These are phyloP conservation scores for Arabis hirsuta DNA, from an alignment of 345 rosid species.

Conservation along the genomic window DNA sequence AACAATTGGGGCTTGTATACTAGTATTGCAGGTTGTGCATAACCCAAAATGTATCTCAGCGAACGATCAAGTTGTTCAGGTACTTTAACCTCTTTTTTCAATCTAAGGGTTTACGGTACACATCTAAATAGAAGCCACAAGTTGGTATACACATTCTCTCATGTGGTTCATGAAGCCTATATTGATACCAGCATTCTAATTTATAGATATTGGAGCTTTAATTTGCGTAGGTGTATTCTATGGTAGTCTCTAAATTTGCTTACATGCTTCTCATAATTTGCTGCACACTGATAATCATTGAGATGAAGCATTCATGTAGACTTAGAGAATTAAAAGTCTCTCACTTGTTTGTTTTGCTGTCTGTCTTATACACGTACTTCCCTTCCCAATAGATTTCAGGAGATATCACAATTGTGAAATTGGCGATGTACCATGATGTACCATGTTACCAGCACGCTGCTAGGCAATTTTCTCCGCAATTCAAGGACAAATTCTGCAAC, in stretches of 20 bases:
- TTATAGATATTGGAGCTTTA: neutral
- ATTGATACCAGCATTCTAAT: neutral
- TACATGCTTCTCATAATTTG: neutral
- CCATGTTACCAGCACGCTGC: conserved; percentile 56
- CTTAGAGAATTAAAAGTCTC: neutral
- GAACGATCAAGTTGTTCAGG: conserved; percentile 74
- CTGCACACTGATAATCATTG: neutral
- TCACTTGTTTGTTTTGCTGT: conserved; percentile 12
- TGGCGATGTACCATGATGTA: conserved; percentile 59
- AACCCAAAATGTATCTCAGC: conserved; percentile 58
- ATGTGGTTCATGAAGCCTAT: neutral
- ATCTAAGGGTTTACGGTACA: no score
- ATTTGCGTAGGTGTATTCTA: neutral
- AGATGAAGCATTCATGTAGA: neutral
- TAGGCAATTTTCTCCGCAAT: no score
- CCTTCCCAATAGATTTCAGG: conserved; percentile 66
- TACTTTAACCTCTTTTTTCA: conserved; percentile 7
- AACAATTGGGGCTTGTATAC: conserved; percentile 53
- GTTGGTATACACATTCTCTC: neutral
- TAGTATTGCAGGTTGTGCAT: conserved; percentile 46
- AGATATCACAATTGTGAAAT: conserved; percentile 56
- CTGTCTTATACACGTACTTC: conserved; percentile 19
- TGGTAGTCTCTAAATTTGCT: neutral
- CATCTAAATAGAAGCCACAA: no score
- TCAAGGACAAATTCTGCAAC: no score